Evolutionary conservation across 2,329 filamentous ascomycete genomes (phyloP).

Genomic region (Ophiosphaerella korrae): DNA sequence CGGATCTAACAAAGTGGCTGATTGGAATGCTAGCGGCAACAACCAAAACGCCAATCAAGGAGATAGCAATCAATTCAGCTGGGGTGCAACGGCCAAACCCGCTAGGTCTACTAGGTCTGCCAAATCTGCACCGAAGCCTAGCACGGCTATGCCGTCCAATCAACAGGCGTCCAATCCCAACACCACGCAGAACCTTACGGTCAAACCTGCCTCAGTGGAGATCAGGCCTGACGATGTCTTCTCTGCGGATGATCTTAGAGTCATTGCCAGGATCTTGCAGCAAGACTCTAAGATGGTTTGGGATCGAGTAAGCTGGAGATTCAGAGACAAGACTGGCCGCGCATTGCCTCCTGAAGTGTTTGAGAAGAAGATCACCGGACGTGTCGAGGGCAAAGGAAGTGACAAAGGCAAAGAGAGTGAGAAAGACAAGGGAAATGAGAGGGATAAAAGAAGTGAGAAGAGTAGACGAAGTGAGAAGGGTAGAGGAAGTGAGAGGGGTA

Average conservation of each 20-base stretch:
- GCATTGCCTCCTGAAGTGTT: conserved; percentile 51
- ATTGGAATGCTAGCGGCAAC: not conserved
- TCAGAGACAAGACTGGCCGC: conserved; percentile 57
- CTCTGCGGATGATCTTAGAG: conserved; percentile 41
- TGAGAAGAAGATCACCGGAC: conserved; percentile 48
- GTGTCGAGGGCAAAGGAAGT: conserved; percentile 11
- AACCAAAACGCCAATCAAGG: not conserved
- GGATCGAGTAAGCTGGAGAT: conserved; percentile 53
- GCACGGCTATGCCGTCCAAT: not conserved
- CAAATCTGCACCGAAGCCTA: conserved; percentile 4
- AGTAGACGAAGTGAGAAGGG: too few relatives aligned
- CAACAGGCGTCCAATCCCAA: not conserved
- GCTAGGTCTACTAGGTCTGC: conserved; percentile 4
- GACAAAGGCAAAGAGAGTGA: not conserved
- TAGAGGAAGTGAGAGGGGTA: too few relatives aligned
- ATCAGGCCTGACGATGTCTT: conserved; percentile 36
- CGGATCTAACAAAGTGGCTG: not conserved
- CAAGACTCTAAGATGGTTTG: conserved; percentile 53
- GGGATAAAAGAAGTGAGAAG: not conserved
- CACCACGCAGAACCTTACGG: not conserved
- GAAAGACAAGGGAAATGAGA: not conserved
- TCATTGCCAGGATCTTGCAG: conserved; percentile 52
- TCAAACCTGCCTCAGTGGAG: conserved; percentile 18
- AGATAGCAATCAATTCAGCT: not conserved
- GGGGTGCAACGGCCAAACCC: not conserved